Percentiles rank a stretch among this genome's conserved stretches.
phyloP scores from a whole-genome alignment of 495 filamentous ascomycete species.

The Penicillium lagena region DNA sequence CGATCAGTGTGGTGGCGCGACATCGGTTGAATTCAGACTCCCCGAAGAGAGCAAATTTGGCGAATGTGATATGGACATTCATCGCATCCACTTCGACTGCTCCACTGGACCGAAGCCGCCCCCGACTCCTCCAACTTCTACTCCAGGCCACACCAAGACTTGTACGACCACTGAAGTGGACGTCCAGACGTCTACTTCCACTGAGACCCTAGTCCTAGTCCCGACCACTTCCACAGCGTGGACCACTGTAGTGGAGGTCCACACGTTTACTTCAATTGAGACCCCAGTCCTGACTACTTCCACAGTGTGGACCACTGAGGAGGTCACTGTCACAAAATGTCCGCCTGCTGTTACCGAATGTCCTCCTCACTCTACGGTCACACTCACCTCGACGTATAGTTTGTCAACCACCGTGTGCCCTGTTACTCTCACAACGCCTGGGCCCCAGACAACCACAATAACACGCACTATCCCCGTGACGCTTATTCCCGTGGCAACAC shows the following conservation, averaged over 20 bases:
- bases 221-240: conserved; percentile 50
- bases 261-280: too few relatives aligned
- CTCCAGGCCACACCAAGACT: too few relatives aligned
- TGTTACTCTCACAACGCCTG: conserved; percentile 20
- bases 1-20: conserved; percentile 86
- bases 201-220: too few relatives aligned
- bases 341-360: conserved; percentile 51
- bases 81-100: conserved; percentile 77
- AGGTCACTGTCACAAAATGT: conserved; percentile 51
- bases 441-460: conserved; percentile 16
- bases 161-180: too few relatives aligned
- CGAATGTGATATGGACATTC: conserved; percentile 64
- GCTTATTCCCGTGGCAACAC: not conserved
- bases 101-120: conserved; percentile 31
- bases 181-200: too few relatives aligned
- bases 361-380: conserved; percentile 41
- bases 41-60: conserved; percentile 47
- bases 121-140: not conserved
- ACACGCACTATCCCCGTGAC: conserved; percentile 23
- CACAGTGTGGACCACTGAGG: conserved; percentile 50
- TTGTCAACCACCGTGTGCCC: conserved; percentile 54
- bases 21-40: conserved; percentile 66
- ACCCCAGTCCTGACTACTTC: conserved; percentile 44
- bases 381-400: conserved; percentile 44
- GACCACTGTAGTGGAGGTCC: too few relatives aligned